Base-by-base conservation (phyloP, 768 basidiomycete genomes). In the Tylopilus plumbeoviolaceoides region DNA sequence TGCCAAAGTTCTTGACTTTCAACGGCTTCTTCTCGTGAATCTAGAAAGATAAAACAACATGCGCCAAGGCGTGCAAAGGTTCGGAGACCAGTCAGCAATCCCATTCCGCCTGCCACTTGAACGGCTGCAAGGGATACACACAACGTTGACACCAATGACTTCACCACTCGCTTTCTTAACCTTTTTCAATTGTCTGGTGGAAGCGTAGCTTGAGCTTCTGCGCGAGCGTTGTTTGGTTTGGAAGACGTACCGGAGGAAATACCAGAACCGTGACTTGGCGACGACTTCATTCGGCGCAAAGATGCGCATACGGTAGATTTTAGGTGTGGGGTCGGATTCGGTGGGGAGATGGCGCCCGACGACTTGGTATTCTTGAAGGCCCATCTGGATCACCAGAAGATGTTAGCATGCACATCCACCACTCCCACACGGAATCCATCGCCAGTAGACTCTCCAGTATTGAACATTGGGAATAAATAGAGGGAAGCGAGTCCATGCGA, bases 211-310 rank as follows among this genome's bases (percentile, higher is more conserved):
- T 7, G 36, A 41, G 44, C 40, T 41, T 18, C 23, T 6, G 7
- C 30, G 18, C 14, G 11, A 4, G 21, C 38, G 2, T 20, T 11
- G 18, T 14, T 40, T 17, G 1, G 12, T 15, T 18, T 9, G 15
- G 30, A 12, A 15, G 40, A 63, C 84, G 63, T 59, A 89, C 89
- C 88, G 85, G 55, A 99, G 79, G 85, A 95, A 99, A 78, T 98
- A 98, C 95, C 97, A 98, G 88, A 97, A 99, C 55, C 95, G 87
- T 47, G 92, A 95, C 80, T 99, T 98, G 65, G 97, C 95, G 66
- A 99, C 93, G 61, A 98, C 94, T 58, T 97, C 92, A 72, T 98
- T 98, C 60, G 93, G 92, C 60, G 97, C 94, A 70, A 98, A 99
- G 69, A 98, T 97, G 73, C 95, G 89, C 95, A 98, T 98, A 65